Evolutionary conservation across 2,329 filamentous ascomycete species (phyloP).

Genomic region (Leptographium flavum): DNA sequence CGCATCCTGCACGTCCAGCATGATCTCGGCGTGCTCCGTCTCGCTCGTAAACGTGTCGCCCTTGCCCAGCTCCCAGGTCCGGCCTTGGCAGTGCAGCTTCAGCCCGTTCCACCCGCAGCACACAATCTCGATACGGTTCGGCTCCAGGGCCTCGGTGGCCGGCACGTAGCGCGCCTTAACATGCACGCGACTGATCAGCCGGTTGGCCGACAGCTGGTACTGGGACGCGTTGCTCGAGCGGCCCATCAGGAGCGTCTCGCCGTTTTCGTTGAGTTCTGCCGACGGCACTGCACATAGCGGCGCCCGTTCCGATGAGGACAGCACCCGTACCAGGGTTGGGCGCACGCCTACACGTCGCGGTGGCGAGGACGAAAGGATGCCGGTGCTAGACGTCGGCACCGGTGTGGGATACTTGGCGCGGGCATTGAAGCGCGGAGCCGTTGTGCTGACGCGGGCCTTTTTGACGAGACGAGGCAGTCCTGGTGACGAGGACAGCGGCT

Average conservation of each 20-base stretch:
- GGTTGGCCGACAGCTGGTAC: conserved; percentile 84
- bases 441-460: conserved; percentile 17
- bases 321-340: conserved; percentile 41
- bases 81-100: conserved; percentile 81
- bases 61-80: conserved; percentile 73
- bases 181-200: conserved; percentile 84
- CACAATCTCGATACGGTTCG: conserved; percentile 71
- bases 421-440: conserved; percentile 18
- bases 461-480: conserved; percentile 55
- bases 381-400: conserved; percentile 84
- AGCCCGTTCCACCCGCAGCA: conserved; percentile 95
- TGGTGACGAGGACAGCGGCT: conserved; percentile 66
- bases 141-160: conserved; percentile 50
- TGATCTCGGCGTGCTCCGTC: conserved; percentile 76
- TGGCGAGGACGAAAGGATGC: conserved; percentile 78
- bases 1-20: conserved; percentile 88
- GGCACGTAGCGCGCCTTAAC: conserved; percentile 76
- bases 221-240: conserved; percentile 92
- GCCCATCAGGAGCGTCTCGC: conserved; percentile 74
- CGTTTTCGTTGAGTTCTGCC: conserved; percentile 66
- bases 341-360: conserved; percentile 27
- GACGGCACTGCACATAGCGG: conserved; percentile 75
- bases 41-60: conserved; percentile 83
- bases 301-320: conserved; percentile 61
- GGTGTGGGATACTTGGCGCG: conserved; percentile 78